phyloP scores from a whole-genome alignment of 768 basidiomycete species.

The Lactarius indigo region DNA sequence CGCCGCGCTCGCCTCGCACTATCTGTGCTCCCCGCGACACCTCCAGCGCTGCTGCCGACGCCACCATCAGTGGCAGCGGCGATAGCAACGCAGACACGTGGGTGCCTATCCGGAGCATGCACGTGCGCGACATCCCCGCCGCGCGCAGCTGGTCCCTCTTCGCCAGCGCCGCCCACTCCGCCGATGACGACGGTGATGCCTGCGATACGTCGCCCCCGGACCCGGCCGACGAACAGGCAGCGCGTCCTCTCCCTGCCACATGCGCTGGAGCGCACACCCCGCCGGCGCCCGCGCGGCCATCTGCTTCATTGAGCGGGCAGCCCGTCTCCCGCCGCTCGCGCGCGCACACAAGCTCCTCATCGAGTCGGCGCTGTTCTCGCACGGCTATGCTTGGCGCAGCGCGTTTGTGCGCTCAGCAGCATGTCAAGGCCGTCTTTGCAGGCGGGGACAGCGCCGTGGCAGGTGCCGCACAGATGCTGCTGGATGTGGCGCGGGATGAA shows the following conservation, averaged over 20 bases:
- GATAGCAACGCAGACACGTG: background rate
- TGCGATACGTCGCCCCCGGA: slow-evolving; percentile 6
- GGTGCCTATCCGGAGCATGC: slow-evolving; percentile 11
- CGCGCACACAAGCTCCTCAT: slow-evolving; percentile 8
- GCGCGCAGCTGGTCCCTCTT: slow-evolving; percentile 22
- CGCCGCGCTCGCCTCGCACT: slow-evolving; percentile 20
- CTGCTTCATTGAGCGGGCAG: slow-evolving; percentile 12
- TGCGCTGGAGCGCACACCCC: slow-evolving; percentile 17
- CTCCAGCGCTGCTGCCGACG: background rate
- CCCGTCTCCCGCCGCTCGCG: slow-evolving; percentile 17
- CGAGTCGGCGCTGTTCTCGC: slow-evolving; percentile 15
- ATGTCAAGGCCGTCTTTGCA: slow-evolving; percentile 13
- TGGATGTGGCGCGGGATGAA: background rate
- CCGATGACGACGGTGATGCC: background rate
- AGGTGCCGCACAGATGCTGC: slow-evolving; percentile 11
- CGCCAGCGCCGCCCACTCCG: slow-evolving; percentile 10
- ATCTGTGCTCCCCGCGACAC: slow-evolving; percentile 11
- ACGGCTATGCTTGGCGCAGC: slow-evolving; percentile 4
- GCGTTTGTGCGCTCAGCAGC: slow-evolving; percentile 2
- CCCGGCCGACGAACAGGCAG: slow-evolving; percentile 16
- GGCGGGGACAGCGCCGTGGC: slow-evolving; percentile 5
- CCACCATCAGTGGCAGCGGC: background rate
- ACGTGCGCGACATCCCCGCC: slow-evolving; percentile 20
- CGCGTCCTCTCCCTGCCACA: slow-evolving; percentile 19
- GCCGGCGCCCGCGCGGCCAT: slow-evolving; percentile 9